Percentiles rank a stretch among this genome's conserved stretches.
Evolutionary conservation across 345 rosid species (phyloP).

Genomic region (Salix purpurea): DNA sequence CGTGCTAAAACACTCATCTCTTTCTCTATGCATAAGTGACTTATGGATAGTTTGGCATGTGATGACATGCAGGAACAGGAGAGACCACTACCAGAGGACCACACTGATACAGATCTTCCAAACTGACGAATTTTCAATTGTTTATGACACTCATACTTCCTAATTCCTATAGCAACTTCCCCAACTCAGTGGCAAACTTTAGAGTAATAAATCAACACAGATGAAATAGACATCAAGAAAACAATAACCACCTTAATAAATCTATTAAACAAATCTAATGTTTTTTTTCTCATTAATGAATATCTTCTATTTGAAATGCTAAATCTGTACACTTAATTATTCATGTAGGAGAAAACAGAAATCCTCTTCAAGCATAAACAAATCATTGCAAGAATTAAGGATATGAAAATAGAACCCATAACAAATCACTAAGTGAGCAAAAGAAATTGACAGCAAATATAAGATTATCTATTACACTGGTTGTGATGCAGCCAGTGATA

Average conservation of each 20-base stretch:
- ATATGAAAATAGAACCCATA: conserved; percentile 5
- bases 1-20: background rate
- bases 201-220: conserved; percentile 1
- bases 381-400: background rate
- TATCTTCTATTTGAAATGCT: background rate
- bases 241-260: background rate
- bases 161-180: background rate
- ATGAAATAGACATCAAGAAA: background rate
- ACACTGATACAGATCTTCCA: background rate
- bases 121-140: background rate
- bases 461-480: conserved; percentile 98
- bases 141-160: background rate
- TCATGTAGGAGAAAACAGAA: background rate
- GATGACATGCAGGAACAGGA: background rate
- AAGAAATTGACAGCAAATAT: background rate
- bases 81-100: background rate
- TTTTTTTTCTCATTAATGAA: background rate
- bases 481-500: conserved; percentile 89
- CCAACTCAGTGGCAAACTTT: background rate
- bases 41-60: background rate
- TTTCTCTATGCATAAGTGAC: background rate
- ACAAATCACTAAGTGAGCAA: background rate
- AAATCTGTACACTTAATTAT: background rate
- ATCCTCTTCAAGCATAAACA: background rate
- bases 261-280: background rate